phyloP scores from a whole-genome alignment of 345 rosid species.

The Corchorus olitorius region DNA sequence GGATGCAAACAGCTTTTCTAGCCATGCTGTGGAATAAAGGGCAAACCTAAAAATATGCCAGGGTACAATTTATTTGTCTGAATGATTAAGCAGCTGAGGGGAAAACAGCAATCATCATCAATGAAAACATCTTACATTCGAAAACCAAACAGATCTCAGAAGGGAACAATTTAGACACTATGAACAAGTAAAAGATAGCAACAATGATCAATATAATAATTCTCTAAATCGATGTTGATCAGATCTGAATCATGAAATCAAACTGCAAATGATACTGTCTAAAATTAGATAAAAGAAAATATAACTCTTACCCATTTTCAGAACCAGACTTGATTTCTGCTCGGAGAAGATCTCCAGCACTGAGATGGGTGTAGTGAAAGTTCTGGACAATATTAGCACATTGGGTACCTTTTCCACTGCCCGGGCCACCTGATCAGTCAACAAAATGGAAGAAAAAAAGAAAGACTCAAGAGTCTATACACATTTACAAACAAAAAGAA shows the following conservation, averaged over 20 bases:
- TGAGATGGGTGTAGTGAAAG: slow-evolving; percentile 76
- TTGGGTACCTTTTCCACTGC: slow-evolving; percentile 89
- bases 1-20: background rate
- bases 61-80: background rate
- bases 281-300: background rate
- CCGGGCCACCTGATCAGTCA: slow-evolving; percentile 80
- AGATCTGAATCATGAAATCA: background rate
- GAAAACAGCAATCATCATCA: background rate
- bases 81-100: background rate
- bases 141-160: background rate
- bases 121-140: background rate
- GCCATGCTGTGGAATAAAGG: background rate
- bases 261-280: background rate
- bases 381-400: slow-evolving; percentile 63
- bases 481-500: slow-evolving; percentile 5
- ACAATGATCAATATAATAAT: background rate
- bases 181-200: background rate
- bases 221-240: background rate
- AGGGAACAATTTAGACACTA: background rate
- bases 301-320: slow-evolving; percentile 65
- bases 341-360: slow-evolving; percentile 87
- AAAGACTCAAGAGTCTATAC: background rate
- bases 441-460: slow-evolving; percentile 1
- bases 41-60: background rate
- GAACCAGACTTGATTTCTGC: slow-evolving; percentile 75